Evolutionary conservation across 2,329 filamentous ascomycete genomes (phyloP), one percentile per base, ranked within the genome.

Genomic region (Zymoseptoria pseudotritici): DNA sequence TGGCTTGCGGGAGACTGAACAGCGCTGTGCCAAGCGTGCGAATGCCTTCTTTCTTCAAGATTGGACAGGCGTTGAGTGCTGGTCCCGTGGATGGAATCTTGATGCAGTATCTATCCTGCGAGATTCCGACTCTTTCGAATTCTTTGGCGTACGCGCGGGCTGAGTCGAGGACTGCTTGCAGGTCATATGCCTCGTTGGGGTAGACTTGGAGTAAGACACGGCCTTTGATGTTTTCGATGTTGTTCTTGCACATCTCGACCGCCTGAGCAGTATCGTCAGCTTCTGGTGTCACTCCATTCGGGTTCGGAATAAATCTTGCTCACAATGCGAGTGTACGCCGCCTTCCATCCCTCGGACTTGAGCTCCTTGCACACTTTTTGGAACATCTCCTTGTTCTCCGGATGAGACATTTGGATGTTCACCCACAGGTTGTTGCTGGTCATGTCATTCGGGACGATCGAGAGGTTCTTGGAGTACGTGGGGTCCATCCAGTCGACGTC

Each of bases 1-100:
- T 76, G 0, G 83, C 85, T 68, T 87, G 85, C 50, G 82, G 77
- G 65, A 86, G 77, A 51, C 80, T 82, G 66, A 87, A 88, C 54
- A 88, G 74, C 1, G 83, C 86, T 0, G 85, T 88, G 0, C 83
- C 83, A 2, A 87, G 74, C 0, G 85, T 86, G 1, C 77, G 74
- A n/a, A 86, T 81, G 1, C 82, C 82, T 9, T 76, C 72, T 17
- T 69, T 65, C 66, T 86, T 79, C 4, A 88, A 74, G 3, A 74
- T 73, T 2, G 76, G 77, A 61, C 84, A 86, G 1, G 85, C 85
- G 64, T 81, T 77, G 13, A 88, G 74, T 1, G 85, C 85, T 66
- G 86, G 83, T 80, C 82, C 87, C 0, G 84, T 87, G 7, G 79
- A 77, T 0, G 84, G 82, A 50, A 88, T 81, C 67, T 87, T 87